Percentiles rank a stretch among this genome's conserved stretches.
These are phyloP conservation scores for Desmodesmus armatus DNA, from an alignment of 139 green algal genomes.

Conservation along the genomic window DNA sequence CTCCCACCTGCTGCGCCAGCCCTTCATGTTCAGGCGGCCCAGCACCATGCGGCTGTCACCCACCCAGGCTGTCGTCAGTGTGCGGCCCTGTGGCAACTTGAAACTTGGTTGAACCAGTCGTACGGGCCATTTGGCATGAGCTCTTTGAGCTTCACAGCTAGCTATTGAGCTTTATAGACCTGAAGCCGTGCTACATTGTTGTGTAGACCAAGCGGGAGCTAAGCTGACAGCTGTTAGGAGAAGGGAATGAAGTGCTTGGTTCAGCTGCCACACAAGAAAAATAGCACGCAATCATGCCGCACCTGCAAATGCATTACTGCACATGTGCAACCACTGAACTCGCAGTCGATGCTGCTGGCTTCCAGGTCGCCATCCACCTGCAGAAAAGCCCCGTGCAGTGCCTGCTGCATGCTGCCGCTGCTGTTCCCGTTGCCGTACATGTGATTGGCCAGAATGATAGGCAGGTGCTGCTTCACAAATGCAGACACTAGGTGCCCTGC, in stretches of 20 bases:
- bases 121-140: too few relatives aligned
- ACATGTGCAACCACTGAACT: conserved; percentile 89
- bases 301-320: too few relatives aligned
- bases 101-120: too few relatives aligned
- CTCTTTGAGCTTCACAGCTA: too few relatives aligned
- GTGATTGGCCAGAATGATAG: conserved; percentile 78
- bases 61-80: conserved; percentile 87
- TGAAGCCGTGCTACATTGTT: too few relatives aligned
- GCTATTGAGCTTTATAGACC: too few relatives aligned
- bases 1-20: conserved; percentile 50
- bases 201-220: too few relatives aligned
- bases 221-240: too few relatives aligned
- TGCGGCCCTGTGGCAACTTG: conserved; percentile 61
- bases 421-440: too few relatives aligned
- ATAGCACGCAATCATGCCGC: too few relatives aligned
- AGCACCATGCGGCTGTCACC: conserved; percentile 85
- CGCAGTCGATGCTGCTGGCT: conserved; percentile 72
- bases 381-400: conserved; percentile 70
- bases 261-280: too few relatives aligned
- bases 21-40: conserved; percentile 52
- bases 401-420: conserved; percentile 50
- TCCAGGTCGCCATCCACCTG: conserved; percentile 70
- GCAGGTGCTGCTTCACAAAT: conserved; percentile 84
- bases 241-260: too few relatives aligned
- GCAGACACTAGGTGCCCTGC: conserved; percentile 82